A percentile compares a stretch with the other conserved stretches of the same genome.
Evolutionary conservation across 1,139 yeast genomes (phyloP).

Genomic region (Blastobotrys arbuscula): DNA sequence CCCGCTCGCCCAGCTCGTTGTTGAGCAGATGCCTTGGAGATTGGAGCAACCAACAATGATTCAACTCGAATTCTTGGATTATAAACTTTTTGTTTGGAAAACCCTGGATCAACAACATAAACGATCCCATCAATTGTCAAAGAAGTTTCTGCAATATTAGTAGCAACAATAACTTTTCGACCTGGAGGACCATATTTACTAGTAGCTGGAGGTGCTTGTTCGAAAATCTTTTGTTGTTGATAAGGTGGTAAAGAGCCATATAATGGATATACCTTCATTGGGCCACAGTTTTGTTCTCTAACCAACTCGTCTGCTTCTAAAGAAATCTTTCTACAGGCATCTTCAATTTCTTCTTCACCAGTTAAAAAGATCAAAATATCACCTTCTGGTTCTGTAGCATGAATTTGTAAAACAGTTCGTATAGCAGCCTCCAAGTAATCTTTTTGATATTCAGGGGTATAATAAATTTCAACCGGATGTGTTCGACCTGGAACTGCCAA

Average conservation of each 20-base stretch:
- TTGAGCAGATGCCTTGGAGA: slow-evolving; percentile 95
- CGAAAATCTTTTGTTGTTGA: slow-evolving; percentile 90
- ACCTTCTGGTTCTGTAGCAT: slow-evolving; percentile 93
- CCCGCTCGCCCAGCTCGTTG: slow-evolving; percentile 99
- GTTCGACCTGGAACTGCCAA: slow-evolving; percentile 98
- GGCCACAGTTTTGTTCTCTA: slow-evolving; percentile 88
- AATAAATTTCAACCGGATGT: slow-evolving; percentile 92
- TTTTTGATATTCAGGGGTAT: slow-evolving; percentile 93
- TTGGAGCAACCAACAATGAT: slow-evolving; percentile 88
- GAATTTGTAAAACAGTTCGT: slow-evolving; percentile 90
- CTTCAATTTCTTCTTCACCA: slow-evolving; percentile 98
- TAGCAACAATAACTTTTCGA: slow-evolving; percentile 86
- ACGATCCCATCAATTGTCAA: slow-evolving; percentile 89
- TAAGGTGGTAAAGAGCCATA: slow-evolving; percentile 96
- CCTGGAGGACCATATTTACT: slow-evolving; percentile 83
- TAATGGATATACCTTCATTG: slow-evolving; percentile 80
- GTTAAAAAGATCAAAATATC: slow-evolving; percentile 85
- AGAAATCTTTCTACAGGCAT: slow-evolving; percentile 83
- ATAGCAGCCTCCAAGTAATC: slow-evolving; percentile 94
- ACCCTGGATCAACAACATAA: slow-evolving; percentile 89
- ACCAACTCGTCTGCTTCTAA: slow-evolving; percentile 83
- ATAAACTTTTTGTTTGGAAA: slow-evolving; percentile 79
- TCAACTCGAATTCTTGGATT: slow-evolving; percentile 96
- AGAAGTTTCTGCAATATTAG: slow-evolving; percentile 96
- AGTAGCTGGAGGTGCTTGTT: slow-evolving; percentile 69